These are phyloP conservation scores for Botrytis tulipae DNA, from an alignment of 2,329 filamentous ascomycete species.

Conservation along the genomic window DNA sequence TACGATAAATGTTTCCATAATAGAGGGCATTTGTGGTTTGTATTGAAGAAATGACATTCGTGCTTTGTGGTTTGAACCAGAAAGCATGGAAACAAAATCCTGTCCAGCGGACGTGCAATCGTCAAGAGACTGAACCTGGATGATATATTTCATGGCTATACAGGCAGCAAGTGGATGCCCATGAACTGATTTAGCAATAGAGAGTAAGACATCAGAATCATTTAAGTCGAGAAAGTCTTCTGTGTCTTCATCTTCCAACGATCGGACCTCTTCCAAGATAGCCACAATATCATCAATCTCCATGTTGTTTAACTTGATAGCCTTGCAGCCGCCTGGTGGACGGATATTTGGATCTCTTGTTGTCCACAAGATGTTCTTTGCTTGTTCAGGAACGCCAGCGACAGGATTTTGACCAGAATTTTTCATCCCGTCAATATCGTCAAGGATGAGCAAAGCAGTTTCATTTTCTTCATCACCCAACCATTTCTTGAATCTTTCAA, in stretches of 20 bases:
- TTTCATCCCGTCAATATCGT: not conserved
- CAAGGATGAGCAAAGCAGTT: slow-evolving; percentile 6
- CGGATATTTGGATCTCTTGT: not conserved
- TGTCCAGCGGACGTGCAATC: not conserved
- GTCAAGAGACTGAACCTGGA: not conserved
- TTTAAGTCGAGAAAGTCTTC: not conserved
- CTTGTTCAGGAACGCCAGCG: not conserved
- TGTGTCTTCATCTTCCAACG: not conserved
- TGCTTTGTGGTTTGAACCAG: not conserved
- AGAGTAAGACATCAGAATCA: not conserved
- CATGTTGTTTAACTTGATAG: not conserved
- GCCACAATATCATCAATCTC: not conserved
- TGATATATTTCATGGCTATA: slow-evolving; percentile 14
- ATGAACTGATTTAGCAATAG: not conserved
- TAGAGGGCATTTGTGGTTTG: not conserved
- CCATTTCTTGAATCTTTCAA: not conserved
- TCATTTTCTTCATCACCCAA: not conserved
- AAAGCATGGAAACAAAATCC: slow-evolving; percentile 9
- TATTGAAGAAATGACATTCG: not conserved
- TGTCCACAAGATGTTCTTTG: not conserved
- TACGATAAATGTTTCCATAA: slow-evolving; percentile 12
- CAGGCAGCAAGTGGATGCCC: slow-evolving; percentile 3
- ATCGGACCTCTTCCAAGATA: not conserved
- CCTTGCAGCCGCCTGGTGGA: not conserved
- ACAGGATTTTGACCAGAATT: not conserved